phyloP scores from a whole-genome alignment of 2,329 filamentous ascomycete genomes.

The Cercospora sesami region DNA sequence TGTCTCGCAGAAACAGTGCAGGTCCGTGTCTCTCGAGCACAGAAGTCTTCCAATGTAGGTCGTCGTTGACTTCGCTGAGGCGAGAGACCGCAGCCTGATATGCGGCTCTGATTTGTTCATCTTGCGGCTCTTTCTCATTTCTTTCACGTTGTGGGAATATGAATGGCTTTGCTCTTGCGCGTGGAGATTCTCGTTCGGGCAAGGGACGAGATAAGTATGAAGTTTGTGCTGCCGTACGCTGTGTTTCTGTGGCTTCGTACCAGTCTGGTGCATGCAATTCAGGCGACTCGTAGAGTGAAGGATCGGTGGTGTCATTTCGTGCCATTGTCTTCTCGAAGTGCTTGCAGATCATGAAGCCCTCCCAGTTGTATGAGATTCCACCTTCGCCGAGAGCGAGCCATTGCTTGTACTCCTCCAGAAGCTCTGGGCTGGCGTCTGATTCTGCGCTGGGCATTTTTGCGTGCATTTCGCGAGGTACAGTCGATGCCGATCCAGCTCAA shows the following conservation, averaged over 20 bases:
- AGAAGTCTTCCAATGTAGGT: slow-evolving; percentile 14
- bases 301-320: slow-evolving; percentile 9
- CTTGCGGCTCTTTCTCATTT: slow-evolving; percentile 2
- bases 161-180: slow-evolving; percentile 9
- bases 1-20: slow-evolving; percentile 13
- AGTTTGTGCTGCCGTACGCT: slow-evolving; percentile 8
- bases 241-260: slow-evolving; percentile 8
- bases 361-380: slow-evolving; percentile 10
- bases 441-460: neutral
- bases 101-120: neutral
- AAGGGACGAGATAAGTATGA: neutral
- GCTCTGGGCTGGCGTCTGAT: slow-evolving; percentile 8
- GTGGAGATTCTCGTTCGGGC: slow-evolving; percentile 6
- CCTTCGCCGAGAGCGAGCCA: slow-evolving; percentile 19
- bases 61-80: slow-evolving; percentile 1
- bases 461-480: neutral
- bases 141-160: slow-evolving; percentile 15
- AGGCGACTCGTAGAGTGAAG: slow-evolving; percentile 8
- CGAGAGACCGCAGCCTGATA: slow-evolving; percentile 13
- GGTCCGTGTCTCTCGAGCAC: slow-evolving; percentile 18
- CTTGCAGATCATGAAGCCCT: slow-evolving; percentile 15
- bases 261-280: slow-evolving; percentile 5
- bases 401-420: slow-evolving; percentile 13
- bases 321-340: slow-evolving; percentile 2
- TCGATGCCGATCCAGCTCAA: too few relatives aligned